Percentiles rank a stretch among this genome's conserved stretches.
Conservation (phyloP, 345 rosid species). For the Arabidopsis thaliana region TAIR10.1 NC_003075.7:16847501-16848000, state of each 20-base stretch:
- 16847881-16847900: constrained; percentile 91
- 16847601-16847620: constrained; percentile 75
- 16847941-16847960: constrained; percentile 95
- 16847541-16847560: constrained; percentile 73
- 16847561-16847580: constrained; percentile 81
- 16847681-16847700: constrained; percentile 63
- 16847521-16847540: constrained; percentile 80
- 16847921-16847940: constrained; percentile 75
- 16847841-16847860: constrained; percentile 88
- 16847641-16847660: constrained; percentile 73
- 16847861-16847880: constrained; percentile 75
- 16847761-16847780: constrained; percentile 87
- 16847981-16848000: constrained; percentile 90
- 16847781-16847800: constrained; percentile 71
- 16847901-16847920: constrained; percentile 93
- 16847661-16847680: constrained; percentile 88
- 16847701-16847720: constrained; percentile 78
- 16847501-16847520: constrained; percentile 83
- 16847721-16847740: constrained; percentile 65
- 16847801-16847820: constrained; percentile 85
- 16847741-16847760: constrained; percentile 88
- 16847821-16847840: constrained; percentile 97
- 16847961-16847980: constrained; percentile 95
- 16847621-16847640: constrained; percentile 71
- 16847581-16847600: constrained; percentile 68